Evolutionary conservation across 768 basidiomycete genomes (phyloP).

Genomic region (Scleroderma bovista): DNA sequence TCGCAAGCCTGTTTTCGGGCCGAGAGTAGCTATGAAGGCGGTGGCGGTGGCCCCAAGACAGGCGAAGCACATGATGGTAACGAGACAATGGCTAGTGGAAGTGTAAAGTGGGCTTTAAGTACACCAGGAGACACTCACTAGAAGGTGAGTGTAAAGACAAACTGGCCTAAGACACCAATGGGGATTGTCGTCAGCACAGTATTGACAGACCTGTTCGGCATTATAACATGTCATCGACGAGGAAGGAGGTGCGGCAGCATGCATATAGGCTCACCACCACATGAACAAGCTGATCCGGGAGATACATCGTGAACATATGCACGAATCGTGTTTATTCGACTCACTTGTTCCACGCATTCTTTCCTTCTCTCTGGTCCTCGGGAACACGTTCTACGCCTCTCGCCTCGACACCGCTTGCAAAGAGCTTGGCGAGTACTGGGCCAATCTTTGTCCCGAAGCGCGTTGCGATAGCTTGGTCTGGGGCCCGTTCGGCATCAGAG

Average conservation of each 20-base stretch:
- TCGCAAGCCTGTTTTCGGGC: constrained; percentile 47
- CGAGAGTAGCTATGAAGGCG: constrained; percentile 49
- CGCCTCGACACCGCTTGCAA: constrained; percentile 47
- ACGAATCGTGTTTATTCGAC: constrained; percentile 8
- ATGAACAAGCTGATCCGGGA: constrained; percentile 33
- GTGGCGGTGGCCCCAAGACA: constrained; percentile 37
- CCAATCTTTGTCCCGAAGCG: constrained; percentile 26
- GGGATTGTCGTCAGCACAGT: constrained; percentile 44
- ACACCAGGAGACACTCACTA: constrained; percentile 24
- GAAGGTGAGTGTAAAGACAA: constrained; percentile 44
- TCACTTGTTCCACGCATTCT: constrained; percentile 42
- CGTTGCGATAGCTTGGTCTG: constrained; percentile 21
- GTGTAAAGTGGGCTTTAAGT: background rate
- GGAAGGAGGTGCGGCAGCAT: background rate
- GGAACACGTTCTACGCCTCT: constrained; percentile 51
- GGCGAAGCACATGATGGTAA: constrained; percentile 41
- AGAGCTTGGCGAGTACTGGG: constrained; percentile 33
- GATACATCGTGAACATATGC: constrained; percentile 1
- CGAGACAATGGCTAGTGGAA: constrained; percentile 36
- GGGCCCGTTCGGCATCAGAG: constrained; percentile 19
- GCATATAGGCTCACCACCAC: constrained; percentile 34
- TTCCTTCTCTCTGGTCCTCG: constrained; percentile 41
- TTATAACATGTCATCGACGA: background rate
- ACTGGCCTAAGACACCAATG: constrained; percentile 45
- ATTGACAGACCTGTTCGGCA: constrained; percentile 38